These are phyloP conservation scores for Eucommia ulmoides DNA, from an alignment of 257 asterid species.

Conservation along the genomic window DNA sequence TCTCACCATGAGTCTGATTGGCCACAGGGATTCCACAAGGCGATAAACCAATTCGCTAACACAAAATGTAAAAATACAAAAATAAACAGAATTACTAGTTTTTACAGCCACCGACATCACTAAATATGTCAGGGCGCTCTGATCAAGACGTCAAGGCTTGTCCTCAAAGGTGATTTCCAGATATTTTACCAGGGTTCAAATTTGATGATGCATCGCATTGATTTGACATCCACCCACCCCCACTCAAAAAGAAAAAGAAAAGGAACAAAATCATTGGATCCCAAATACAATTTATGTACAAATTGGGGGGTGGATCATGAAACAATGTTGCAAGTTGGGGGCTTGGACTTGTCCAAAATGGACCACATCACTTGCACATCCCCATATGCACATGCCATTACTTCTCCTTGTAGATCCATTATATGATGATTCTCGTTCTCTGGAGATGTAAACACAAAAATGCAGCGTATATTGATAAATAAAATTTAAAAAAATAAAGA, in stretches of 20 bases:
- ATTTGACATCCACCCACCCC: background rate
- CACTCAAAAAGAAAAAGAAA: background rate
- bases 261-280: background rate
- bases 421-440: no score
- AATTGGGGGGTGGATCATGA: no score
- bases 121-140: no score
- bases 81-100: background rate
- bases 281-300: background rate
- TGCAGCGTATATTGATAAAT: no score
- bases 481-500: no score
- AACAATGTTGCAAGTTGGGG: slow-evolving; percentile 24
- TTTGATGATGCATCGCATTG: background rate
- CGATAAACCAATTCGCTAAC: background rate
- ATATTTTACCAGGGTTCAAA: background rate
- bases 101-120: background rate
- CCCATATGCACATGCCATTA: slow-evolving; percentile 71
- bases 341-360: slow-evolving; percentile 58
- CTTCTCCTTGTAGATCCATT: slow-evolving; percentile 63
- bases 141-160: no score
- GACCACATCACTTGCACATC: slow-evolving; percentile 94
- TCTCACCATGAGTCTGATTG: background rate
- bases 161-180: background rate
- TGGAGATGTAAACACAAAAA: no score
- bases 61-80: no score
- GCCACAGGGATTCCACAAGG: background rate